Percentiles rank a stretch among this genome's conserved stretches.
phyloP scores from a whole-genome alignment of 2,329 filamentous ascomycete species.

The Clarireedia monteithiana region DNA sequence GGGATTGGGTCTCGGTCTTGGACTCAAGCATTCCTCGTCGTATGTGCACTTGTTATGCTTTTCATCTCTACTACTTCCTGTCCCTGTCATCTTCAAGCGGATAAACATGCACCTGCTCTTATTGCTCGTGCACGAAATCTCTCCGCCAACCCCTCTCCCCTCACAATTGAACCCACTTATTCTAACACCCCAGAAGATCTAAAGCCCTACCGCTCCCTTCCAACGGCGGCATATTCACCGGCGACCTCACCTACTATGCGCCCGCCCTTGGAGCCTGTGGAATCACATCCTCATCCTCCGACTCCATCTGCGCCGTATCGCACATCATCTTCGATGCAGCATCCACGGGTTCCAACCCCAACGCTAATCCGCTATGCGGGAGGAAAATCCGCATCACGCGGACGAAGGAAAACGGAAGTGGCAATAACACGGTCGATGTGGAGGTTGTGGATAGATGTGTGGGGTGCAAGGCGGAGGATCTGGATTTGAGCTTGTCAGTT shows the following conservation, averaged over 20 bases:
- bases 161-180: background rate
- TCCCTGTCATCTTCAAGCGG: no score
- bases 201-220: constrained; percentile 43
- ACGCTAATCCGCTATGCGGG: constrained; percentile 61
- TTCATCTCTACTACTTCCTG: constrained; percentile 7
- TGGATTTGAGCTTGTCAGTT: constrained; percentile 35
- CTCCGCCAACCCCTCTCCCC: background rate
- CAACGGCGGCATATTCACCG: constrained; percentile 45
- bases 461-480: constrained; percentile 33
- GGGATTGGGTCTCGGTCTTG: constrained; percentile 29
- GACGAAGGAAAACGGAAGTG: constrained; percentile 37
- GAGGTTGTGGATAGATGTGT: constrained; percentile 56
- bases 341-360: constrained; percentile 44
- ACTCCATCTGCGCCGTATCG: constrained; percentile 60
- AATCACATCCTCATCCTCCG: constrained; percentile 40
- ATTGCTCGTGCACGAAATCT: no score
- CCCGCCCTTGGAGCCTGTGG: constrained; percentile 65
- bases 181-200: constrained; percentile 9
- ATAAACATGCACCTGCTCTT: no score
- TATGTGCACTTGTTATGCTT: constrained; percentile 8
- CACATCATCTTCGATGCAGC: constrained; percentile 58
- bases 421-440: constrained; percentile 50
- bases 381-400: constrained; percentile 54
- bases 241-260: constrained; percentile 63
- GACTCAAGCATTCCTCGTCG: constrained; percentile 17